Evolutionary conservation across 2,329 filamentous ascomycete species (phyloP), one percentile per base, ranked within the genome.

Genomic region (Catunica adiposa): DNA sequence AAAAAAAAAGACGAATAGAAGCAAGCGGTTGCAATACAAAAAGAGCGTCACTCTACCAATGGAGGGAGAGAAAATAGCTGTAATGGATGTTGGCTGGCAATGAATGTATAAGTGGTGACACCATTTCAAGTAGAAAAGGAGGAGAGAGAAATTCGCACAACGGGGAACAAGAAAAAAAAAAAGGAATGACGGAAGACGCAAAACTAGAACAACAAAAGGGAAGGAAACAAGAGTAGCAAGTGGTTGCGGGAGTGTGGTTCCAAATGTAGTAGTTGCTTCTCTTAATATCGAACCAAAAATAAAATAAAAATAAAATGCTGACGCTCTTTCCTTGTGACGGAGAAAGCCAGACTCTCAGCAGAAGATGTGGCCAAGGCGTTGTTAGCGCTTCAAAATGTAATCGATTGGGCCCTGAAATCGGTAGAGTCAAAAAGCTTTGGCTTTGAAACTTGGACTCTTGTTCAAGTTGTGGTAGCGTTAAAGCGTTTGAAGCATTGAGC

Each of bases 161-260:
- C 29, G 5, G 11, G 29, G 29, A 34, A 34, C 29, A 5, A 11
- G 9, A n/a, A 25, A 20, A 48, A 23, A n/a, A 25, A 20, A 48
- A 48, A 25, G 14, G n/a, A 37, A 34, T 55, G 42, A 37, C 50
- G n/a, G 53, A 48, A 48, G 26, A 55, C 15, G 25, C 11, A 22
- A 38, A 46, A 47, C 29, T 5, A 34, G 29, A 34, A 34, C 29
- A 55, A 55, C 31, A 47, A 46, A 51, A 26, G 52, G 25, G 50
- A 54, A 31, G 42, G n/a, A 51, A 51, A 38, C 6, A 56, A 56
- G 42, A 57, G 20, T 5, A 11, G 29, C 29, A 34, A 34, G 29
- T 34, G 29, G 29, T 34, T 34, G 51, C 26, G 20, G 50, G 47
- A 51, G 50, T 51, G 25, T 44, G 29, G 54, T 40, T 38, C 34